These are phyloP conservation scores for Umbelopsis vinacea DNA, from an alignment of 192 early-diverging fungal genomes.

Conservation along the genomic window DNA sequence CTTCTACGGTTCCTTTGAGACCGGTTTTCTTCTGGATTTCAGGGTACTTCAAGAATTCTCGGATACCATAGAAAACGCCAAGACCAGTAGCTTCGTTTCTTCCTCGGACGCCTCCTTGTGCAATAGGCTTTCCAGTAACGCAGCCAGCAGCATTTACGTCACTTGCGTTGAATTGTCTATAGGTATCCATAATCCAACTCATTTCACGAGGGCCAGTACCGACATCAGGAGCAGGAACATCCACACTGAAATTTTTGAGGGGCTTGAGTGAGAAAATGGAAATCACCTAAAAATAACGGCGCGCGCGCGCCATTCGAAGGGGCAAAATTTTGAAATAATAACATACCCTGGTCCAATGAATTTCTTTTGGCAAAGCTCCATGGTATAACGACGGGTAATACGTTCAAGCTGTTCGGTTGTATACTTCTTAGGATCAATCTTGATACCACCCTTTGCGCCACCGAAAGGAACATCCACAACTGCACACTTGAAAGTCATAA, in stretches of 20 bases:
- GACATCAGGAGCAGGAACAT: conserved; percentile 85
- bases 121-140: conserved; percentile 83
- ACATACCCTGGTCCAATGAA: conserved; percentile 76
- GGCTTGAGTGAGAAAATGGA: not conserved
- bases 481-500: conserved; percentile 89
- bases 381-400: conserved; percentile 82
- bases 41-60: conserved; percentile 79
- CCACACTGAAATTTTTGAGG: conserved; percentile 46
- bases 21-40: conserved; percentile 76
- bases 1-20: conserved; percentile 62
- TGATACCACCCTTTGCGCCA: conserved; percentile 84
- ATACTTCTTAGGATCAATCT: conserved; percentile 79
- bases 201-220: conserved; percentile 82
- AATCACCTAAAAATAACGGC: not conserved
- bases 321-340: conserved; percentile 7
- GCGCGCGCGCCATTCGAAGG: not conserved
- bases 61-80: conserved; percentile 81
- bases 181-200: conserved; percentile 89
- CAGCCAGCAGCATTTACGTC: conserved; percentile 83
- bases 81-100: conserved; percentile 84
- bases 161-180: conserved; percentile 79
- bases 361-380: conserved; percentile 85
- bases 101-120: conserved; percentile 80
- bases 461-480: conserved; percentile 84
- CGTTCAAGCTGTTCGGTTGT: conserved; percentile 73